Evolutionary conservation across 1,284 basidiomycete genomes (phyloP), one percentile per base, ranked within the genome.

Genomic region (Prillingera fragicola): DNA sequence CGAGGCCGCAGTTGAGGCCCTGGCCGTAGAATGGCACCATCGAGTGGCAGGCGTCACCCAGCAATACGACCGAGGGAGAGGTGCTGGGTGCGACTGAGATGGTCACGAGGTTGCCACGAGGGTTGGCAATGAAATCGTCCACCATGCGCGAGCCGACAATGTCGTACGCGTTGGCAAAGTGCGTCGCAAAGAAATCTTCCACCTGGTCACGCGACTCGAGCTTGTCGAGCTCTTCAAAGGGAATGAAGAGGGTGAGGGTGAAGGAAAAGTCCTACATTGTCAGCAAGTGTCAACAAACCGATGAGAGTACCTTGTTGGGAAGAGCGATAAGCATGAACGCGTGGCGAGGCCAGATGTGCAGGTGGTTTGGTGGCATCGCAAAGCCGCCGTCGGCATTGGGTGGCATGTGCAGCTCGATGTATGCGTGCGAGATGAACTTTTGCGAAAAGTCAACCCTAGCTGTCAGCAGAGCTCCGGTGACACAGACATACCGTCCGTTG

Each of bases 291-390:
- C 13, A 39, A 31, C 18, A 18, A 23, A 25, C 8, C 21, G 18
- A 12, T 21, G 9, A 22, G n/a, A n/a, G n/a, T 72, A 91, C 90
- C 78, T 87, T 84, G 76, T 96, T 98, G 54, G 94, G 90, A 40
- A 98, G 81, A 15, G 90, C 95, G 63, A 98, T 96, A 60, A 98
- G 80, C 94, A 98, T 98, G 77, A 96, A 97, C 39, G 88, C 86
- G 71, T 92, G 87, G 63, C 91, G 83, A 47, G 94, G 95, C 94
- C 94, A 98, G 65, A 98, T 97, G 75, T 98, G 95, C 55, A 98
- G 81, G 72, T 97, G 88, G 72, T 88, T 84, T 55, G 87, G 85
- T 77, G 95, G 89, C 70, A 98, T 81, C 39, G 82, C 75, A 74
- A 87, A 98, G 80, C 85, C 56, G 32, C 57, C 60, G 64, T 71